Percentiles rank a stretch among this genome's conserved stretches.
phyloP scores from a whole-genome alignment of 2,329 filamentous ascomycete species.

The Cladosporium sp. region DNA sequence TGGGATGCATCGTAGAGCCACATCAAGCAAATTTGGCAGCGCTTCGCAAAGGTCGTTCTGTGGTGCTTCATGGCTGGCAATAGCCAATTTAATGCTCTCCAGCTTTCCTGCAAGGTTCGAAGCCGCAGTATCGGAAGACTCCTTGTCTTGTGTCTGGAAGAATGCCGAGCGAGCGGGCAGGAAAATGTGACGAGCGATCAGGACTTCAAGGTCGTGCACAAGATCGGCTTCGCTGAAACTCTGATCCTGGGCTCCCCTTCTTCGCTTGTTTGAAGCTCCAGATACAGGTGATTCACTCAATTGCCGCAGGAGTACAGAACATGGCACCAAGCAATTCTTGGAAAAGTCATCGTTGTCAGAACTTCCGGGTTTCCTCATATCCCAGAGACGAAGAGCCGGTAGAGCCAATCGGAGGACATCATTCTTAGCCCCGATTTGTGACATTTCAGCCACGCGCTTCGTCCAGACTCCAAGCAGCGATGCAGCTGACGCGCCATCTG shows the following conservation, averaged over 20 bases:
- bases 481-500: conserved; percentile 18
- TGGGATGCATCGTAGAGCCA: conserved; percentile 39
- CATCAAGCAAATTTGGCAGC: conserved; percentile 33
- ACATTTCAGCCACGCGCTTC: neutral
- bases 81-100: neutral
- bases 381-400: conserved; percentile 26
- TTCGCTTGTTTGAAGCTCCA: conserved; percentile 6
- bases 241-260: neutral
- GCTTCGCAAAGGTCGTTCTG: conserved; percentile 6
- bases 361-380: conserved; percentile 19
- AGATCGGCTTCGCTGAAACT: neutral
- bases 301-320: conserved; percentile 18
- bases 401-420: neutral
- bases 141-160: conserved; percentile 19
- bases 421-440: neutral
- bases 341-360: conserved; percentile 27
- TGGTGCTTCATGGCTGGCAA: neutral
- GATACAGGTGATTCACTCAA: neutral
- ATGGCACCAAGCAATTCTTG: conserved; percentile 22
- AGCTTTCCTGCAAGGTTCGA: conserved; percentile 10
- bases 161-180: conserved; percentile 37
- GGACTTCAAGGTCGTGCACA: conserved; percentile 27
- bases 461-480: conserved; percentile 25
- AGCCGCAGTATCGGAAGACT: conserved; percentile 9
- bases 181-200: conserved; percentile 41